These are phyloP conservation scores for Gyromitra esculenta DNA, from an alignment of 2,329 filamentous ascomycete species.

Conservation along the genomic window DNA sequence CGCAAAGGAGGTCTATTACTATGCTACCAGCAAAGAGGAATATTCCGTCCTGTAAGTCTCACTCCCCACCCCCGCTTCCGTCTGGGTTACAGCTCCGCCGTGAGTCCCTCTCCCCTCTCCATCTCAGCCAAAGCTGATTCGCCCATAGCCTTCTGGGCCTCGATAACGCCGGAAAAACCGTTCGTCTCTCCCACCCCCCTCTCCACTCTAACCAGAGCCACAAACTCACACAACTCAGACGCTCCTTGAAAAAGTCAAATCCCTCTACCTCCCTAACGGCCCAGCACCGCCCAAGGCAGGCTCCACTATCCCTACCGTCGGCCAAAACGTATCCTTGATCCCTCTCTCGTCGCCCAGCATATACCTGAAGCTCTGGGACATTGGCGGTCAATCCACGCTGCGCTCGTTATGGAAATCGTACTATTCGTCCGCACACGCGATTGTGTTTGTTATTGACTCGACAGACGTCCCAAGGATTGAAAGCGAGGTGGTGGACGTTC, in stretches of 20 bases:
- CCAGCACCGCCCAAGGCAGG: constrained; percentile 74
- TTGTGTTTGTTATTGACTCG: constrained; percentile 97
- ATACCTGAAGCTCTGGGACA: constrained; percentile 99
- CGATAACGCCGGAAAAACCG: constrained; percentile 96
- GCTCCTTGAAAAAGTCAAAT: constrained; percentile 95
- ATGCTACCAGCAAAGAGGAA: constrained; percentile 98
- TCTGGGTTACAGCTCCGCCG: constrained; percentile 39
- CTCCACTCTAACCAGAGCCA: neutral
- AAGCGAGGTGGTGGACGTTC: constrained; percentile 85
- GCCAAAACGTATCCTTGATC: constrained; percentile 94
- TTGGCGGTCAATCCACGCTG: constrained; percentile 89
- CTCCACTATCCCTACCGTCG: constrained; percentile 89
- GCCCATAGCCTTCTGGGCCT: constrained; percentile 77
- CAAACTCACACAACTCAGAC: constrained; percentile 63
- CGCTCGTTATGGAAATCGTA: constrained; percentile 95
- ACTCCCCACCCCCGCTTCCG: constrained; percentile 21
- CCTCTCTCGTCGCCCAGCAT: constrained; percentile 78
- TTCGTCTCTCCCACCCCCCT: constrained; percentile 26
- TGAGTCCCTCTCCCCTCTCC: constrained; percentile 28
- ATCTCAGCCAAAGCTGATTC: constrained; percentile 23
- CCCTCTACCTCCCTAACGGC: constrained; percentile 75
- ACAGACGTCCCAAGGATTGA: constrained; percentile 86
- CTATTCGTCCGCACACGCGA: constrained; percentile 91
- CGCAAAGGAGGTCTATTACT: constrained; percentile 90
- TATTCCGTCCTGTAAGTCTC: constrained; percentile 54